Percentiles rank a stretch among this genome's conserved stretches.
phyloP scores from a whole-genome alignment of 2,329 filamentous ascomycete species.

The Pyrenophora teres region DNA sequence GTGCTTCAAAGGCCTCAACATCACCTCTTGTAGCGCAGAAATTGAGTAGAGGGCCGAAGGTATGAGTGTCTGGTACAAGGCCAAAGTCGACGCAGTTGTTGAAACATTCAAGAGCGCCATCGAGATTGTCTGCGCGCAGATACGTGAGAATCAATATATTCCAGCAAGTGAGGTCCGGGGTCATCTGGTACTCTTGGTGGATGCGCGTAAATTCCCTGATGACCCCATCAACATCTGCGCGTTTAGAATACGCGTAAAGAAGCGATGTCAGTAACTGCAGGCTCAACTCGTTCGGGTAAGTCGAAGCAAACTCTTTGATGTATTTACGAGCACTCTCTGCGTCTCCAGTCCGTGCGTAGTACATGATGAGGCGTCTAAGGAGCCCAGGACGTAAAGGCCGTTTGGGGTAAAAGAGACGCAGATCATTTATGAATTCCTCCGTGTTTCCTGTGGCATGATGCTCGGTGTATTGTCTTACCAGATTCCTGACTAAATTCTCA shows the following conservation, averaged over 20 bases:
- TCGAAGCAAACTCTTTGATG: slow-evolving; percentile 33
- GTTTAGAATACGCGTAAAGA: slow-evolving; percentile 72
- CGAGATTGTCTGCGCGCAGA: slow-evolving; percentile 67
- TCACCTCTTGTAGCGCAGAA: slow-evolving; percentile 75
- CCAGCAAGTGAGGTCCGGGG: slow-evolving; percentile 67
- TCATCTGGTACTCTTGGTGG: slow-evolving; percentile 57
- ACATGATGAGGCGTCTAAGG: slow-evolving; percentile 28
- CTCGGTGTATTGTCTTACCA: slow-evolving; percentile 29
- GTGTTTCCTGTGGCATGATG: slow-evolving; percentile 27
- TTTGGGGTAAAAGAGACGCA: slow-evolving; percentile 30
- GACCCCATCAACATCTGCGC: slow-evolving; percentile 66
- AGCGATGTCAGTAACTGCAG: slow-evolving; percentile 45
- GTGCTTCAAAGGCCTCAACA: slow-evolving; percentile 66
- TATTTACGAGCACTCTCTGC: slow-evolving; percentile 40
- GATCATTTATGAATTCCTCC: slow-evolving; percentile 30
- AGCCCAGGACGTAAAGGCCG: slow-evolving; percentile 23
- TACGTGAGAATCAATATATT: slow-evolving; percentile 78
- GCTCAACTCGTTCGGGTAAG: slow-evolving; percentile 13
- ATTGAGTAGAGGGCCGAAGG: slow-evolving; percentile 75
- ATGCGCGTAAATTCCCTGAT: slow-evolving; percentile 68
- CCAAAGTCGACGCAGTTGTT: slow-evolving; percentile 59
- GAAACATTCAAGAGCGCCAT: slow-evolving; percentile 69
- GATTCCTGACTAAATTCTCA: slow-evolving; percentile 19
- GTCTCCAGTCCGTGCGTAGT: slow-evolving; percentile 44
- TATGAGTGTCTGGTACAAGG: slow-evolving; percentile 63